Conservation (phyloP, 2,329 filamentous ascomycete genomes). For the Alternaria sp. region DNA sequence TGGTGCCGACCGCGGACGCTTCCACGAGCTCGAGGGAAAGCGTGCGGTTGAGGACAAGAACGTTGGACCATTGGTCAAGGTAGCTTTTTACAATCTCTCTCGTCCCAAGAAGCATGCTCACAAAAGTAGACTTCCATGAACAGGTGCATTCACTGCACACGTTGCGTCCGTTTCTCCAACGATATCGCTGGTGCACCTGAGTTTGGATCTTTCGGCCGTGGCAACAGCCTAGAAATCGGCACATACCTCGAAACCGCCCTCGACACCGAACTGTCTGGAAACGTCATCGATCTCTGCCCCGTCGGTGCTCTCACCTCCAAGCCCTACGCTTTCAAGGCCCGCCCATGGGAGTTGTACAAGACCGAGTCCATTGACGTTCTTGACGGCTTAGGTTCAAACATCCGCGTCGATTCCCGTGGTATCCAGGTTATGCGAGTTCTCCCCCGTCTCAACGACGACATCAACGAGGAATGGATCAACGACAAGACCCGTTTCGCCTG, state of each 20-base stretch:
- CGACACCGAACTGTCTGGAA: slow-evolving; percentile 93
- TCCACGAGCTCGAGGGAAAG: slow-evolving; percentile 96
- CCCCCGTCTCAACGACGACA: slow-evolving; percentile 92
- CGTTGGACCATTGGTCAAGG: slow-evolving; percentile 94
- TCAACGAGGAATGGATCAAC: slow-evolving; percentile 99
- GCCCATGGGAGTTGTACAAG: slow-evolving; percentile 97
- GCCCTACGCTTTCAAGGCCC: slow-evolving; percentile 95
- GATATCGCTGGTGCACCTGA: slow-evolving; percentile 96
- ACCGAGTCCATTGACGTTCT: slow-evolving; percentile 95
- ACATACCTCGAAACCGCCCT: slow-evolving; percentile 96
- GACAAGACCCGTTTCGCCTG: slow-evolving; percentile 97
- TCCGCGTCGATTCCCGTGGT: slow-evolving; percentile 90
- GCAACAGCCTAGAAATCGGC: slow-evolving; percentile 97
- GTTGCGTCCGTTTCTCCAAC: slow-evolving; percentile 97
- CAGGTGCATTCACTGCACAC: slow-evolving; percentile 98
- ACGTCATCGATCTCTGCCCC: slow-evolving; percentile 97
- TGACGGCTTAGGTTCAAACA: slow-evolving; percentile 91
- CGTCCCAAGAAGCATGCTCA: slow-evolving; percentile 33
- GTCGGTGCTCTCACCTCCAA: slow-evolving; percentile 97
- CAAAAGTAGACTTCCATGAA: slow-evolving; percentile 87
- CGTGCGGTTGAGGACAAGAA: slow-evolving; percentile 99
- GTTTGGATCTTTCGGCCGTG: slow-evolving; percentile 91
- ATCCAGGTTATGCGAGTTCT: slow-evolving; percentile 95
- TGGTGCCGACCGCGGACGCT: slow-evolving; percentile 91
- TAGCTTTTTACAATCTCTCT: slow-evolving; percentile 28